Percentiles rank a stretch among this genome's conserved stretches.
These are phyloP conservation scores for Kalaharituber pfeilii DNA, from an alignment of 2,329 filamentous ascomycete species.

Conservation along the genomic window DNA sequence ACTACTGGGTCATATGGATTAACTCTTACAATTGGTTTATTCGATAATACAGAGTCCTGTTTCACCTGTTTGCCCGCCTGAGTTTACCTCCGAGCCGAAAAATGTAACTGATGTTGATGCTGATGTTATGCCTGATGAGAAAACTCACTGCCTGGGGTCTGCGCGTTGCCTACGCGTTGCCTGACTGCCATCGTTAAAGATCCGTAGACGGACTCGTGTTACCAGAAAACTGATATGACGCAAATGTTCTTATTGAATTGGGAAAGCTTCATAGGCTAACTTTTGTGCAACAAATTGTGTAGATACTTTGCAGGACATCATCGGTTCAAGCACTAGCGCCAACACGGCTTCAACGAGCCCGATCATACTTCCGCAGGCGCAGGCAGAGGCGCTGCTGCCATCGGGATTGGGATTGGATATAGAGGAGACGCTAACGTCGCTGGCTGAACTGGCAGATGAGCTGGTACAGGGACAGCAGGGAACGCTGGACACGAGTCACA, in stretches of 20 bases:
- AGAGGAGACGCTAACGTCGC: neutral
- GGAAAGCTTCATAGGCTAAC: neutral
- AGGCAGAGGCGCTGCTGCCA: neutral
- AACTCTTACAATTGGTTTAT: neutral
- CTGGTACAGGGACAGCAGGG: too few relatives aligned
- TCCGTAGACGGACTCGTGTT: neutral
- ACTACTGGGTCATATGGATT: slow-evolving; percentile 1
- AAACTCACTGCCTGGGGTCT: neutral
- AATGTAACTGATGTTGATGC: neutral
- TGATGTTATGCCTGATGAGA: neutral
- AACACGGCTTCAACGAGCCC: slow-evolving; percentile 2
- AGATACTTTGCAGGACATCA: neutral
- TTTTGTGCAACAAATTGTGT: neutral
- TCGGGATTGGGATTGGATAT: neutral
- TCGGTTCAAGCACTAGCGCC: neutral
- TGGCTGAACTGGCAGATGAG: slow-evolving; percentile 2
- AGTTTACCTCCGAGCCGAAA: neutral
- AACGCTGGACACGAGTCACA: too few relatives aligned
- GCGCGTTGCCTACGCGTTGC: neutral
- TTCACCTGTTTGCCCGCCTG: neutral
- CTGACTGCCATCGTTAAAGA: neutral
- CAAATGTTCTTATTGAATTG: neutral
- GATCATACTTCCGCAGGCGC: slow-evolving; percentile 7
- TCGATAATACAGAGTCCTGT: neutral
- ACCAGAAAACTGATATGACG: neutral